Percentiles rank a stretch among this genome's conserved stretches.
These are phyloP conservation scores for Cryoendolithus antarcticus DNA, from an alignment of 2,329 filamentous ascomycete genomes.

Conservation along the genomic window DNA sequence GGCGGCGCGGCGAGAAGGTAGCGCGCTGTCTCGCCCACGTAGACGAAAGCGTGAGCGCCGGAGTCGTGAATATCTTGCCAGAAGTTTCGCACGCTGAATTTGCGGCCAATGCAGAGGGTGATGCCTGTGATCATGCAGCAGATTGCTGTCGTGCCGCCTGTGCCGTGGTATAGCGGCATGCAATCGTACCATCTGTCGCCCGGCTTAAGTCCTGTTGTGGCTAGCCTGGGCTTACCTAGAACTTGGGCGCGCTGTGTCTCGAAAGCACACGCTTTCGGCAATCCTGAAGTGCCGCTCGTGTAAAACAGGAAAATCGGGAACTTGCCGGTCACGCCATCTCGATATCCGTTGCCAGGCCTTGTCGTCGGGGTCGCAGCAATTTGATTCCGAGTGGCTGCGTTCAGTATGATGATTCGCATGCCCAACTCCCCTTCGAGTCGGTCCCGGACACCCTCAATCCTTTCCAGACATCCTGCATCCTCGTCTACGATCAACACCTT, in stretches of 20 bases:
- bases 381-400: slow-evolving; percentile 34
- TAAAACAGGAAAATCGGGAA: slow-evolving; percentile 57
- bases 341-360: slow-evolving; percentile 43
- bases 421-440: slow-evolving; percentile 44
- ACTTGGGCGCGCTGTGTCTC: slow-evolving; percentile 37
- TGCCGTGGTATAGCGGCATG: slow-evolving; percentile 70
- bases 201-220: slow-evolving; percentile 23
- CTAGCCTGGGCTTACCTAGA: slow-evolving; percentile 25
- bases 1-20: slow-evolving; percentile 60
- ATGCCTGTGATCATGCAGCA: slow-evolving; percentile 42
- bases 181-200: slow-evolving; percentile 60
- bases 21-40: slow-evolving; percentile 65
- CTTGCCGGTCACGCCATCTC: slow-evolving; percentile 37
- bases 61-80: slow-evolving; percentile 61
- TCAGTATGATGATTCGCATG: slow-evolving; percentile 45
- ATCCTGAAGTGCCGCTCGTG: slow-evolving; percentile 63
- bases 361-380: slow-evolving; percentile 37
- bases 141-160: slow-evolving; percentile 50
- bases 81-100: slow-evolving; percentile 58
- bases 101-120: slow-evolving; percentile 51
- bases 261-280: slow-evolving; percentile 59
- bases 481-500: slow-evolving; percentile 36
- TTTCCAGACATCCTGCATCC: slow-evolving; percentile 37
- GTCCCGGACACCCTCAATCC: slow-evolving; percentile 41
- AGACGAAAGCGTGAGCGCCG: slow-evolving; percentile 57